Percentiles rank a stretch among this genome's conserved stretches.
These are phyloP conservation scores for Nothophaeocryptopus gaeumannii DNA, from an alignment of 2,329 filamentous ascomycete species.

Conservation along the genomic window DNA sequence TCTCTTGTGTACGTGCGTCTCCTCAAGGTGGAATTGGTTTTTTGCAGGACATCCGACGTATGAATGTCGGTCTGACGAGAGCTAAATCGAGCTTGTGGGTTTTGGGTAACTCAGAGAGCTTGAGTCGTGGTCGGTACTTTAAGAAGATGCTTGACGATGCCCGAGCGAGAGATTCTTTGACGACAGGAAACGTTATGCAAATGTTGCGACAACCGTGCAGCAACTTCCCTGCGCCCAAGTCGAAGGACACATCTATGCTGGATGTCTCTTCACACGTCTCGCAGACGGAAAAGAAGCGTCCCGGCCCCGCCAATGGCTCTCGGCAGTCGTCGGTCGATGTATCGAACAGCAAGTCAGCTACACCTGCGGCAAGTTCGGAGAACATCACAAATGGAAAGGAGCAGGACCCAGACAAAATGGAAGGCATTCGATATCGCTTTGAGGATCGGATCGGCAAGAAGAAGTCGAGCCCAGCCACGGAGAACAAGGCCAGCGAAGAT, in stretches of 20 bases:
- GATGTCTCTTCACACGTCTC: slow-evolving; percentile 12
- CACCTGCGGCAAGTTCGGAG: background rate
- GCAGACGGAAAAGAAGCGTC: background rate
- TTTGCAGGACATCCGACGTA: slow-evolving; percentile 94
- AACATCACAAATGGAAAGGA: background rate
- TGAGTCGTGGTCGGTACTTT: slow-evolving; percentile 90
- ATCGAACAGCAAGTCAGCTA: background rate
- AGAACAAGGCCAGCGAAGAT: slow-evolving; percentile 19
- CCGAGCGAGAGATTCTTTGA: slow-evolving; percentile 70
- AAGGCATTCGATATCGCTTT: slow-evolving; percentile 34
- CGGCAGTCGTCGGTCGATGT: background rate
- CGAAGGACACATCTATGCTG: slow-evolving; percentile 25
- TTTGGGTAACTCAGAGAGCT: slow-evolving; percentile 82
- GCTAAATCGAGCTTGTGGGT: slow-evolving; percentile 97
- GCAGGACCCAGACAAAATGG: slow-evolving; percentile 35
- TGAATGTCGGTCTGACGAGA: slow-evolving; percentile 97
- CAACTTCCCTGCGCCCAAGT: slow-evolving; percentile 32
- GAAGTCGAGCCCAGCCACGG: slow-evolving; percentile 9
- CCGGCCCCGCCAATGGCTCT: too few species aligned
- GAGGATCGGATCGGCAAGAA: slow-evolving; percentile 30
- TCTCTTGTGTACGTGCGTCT: slow-evolving; percentile 93
- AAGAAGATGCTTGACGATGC: slow-evolving; percentile 80
- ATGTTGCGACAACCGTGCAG: slow-evolving; percentile 55
- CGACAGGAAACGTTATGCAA: slow-evolving; percentile 59
- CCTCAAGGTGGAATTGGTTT: slow-evolving; percentile 96